Conservation (phyloP, 805 yeast genomes). For the Yarrowia bubula region DNA sequence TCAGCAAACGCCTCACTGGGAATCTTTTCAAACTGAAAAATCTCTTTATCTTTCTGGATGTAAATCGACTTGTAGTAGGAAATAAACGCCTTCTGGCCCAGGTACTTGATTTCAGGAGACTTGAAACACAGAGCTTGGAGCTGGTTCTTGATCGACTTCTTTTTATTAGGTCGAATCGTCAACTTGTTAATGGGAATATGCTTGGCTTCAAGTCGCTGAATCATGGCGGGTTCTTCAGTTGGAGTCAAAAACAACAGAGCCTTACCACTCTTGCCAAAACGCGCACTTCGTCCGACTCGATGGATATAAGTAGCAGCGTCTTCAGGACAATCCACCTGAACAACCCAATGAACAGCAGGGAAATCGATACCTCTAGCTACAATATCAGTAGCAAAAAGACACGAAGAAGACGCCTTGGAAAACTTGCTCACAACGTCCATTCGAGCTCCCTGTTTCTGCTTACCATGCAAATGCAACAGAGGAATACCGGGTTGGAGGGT, state of each 20-base stretch:
- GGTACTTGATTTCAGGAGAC: constrained; percentile 85
- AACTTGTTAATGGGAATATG: constrained; percentile 69
- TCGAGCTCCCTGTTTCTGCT: constrained; percentile 87
- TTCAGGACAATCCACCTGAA: constrained; percentile 89
- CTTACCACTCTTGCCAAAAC: constrained; percentile 81
- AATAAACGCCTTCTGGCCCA: constrained; percentile 94
- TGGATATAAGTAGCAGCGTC: constrained; percentile 87
- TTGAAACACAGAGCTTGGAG: constrained; percentile 87
- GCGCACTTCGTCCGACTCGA: constrained; percentile 85
- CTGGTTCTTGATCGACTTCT: constrained; percentile 73
- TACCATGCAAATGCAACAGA: constrained; percentile 78
- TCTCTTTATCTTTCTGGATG: constrained; percentile 81
- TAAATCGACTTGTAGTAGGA: constrained; percentile 84
- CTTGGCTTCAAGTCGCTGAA: constrained; percentile 57
- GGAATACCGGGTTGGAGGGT: constrained; percentile 91
- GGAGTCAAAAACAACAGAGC: constrained; percentile 82
- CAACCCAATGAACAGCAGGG: constrained; percentile 93
- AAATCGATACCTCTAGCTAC: constrained; percentile 92
- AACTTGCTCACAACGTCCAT: constrained; percentile 78
- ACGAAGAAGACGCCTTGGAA: constrained; percentile 72
- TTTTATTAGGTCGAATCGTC: constrained; percentile 71
- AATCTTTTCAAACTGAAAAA: constrained; percentile 71
- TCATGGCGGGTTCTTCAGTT: constrained; percentile 73
- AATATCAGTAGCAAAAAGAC: constrained; percentile 85
- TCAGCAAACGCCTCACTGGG: constrained; percentile 83